Evolutionary conservation across 2,329 filamentous ascomycete species (phyloP).

Genomic region (Cytospora piceicola): DNA sequence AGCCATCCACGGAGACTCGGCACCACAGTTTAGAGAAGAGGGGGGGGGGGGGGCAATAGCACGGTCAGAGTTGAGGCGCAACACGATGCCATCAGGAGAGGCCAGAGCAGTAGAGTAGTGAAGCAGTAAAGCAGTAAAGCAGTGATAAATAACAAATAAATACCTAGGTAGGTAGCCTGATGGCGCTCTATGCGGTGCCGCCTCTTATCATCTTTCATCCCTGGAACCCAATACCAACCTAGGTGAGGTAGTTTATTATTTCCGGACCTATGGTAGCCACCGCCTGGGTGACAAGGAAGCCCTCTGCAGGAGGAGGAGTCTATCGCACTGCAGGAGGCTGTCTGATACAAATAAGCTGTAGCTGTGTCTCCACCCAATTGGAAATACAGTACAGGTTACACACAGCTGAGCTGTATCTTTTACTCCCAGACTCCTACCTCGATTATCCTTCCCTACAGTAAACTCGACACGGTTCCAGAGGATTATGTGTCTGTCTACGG

Average conservation of each 20-base stretch:
- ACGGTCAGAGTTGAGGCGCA: neutral
- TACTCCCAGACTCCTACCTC: no score
- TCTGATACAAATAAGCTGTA: slow-evolving; percentile 22
- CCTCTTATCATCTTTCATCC: no score
- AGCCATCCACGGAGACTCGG: neutral
- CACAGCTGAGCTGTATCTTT: no score
- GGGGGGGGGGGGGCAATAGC: neutral
- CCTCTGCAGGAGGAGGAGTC: no score
- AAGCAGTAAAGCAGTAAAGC: no score
- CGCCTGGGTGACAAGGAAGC: neutral
- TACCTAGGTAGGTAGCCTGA: no score
- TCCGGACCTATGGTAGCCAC: no score
- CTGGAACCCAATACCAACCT: no score
- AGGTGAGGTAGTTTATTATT: no score
- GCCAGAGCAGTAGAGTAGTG: no score
- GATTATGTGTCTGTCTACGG: neutral
- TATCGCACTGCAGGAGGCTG: slow-evolving; percentile 6
- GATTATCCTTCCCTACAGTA: no score
- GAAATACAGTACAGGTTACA: neutral
- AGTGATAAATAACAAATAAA: no score
- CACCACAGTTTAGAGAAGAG: neutral
- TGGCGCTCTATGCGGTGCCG: neutral
- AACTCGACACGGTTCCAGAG: neutral
- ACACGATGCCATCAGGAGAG: slow-evolving; percentile 2
- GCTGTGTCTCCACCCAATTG: slow-evolving; percentile 14